A percentile compares a stretch with the other conserved stretches of the same genome.
Conservation (phyloP, 495 filamentous ascomycete species). For the Opeltia flavorubescens region DNA sequence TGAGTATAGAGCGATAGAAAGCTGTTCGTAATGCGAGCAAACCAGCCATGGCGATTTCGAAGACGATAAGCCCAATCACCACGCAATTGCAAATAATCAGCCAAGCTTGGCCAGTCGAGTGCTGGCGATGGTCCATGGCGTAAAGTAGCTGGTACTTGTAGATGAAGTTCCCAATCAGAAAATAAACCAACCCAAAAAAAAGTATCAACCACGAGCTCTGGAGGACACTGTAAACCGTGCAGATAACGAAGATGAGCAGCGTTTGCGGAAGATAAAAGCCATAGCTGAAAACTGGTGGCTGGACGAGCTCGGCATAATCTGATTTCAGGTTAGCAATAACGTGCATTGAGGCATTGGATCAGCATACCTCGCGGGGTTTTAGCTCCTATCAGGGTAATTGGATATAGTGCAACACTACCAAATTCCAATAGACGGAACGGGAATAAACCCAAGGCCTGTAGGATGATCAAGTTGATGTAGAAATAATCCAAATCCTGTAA, state of each 20-base stretch:
- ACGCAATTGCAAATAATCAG: constrained; percentile 86
- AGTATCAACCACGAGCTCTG: constrained; percentile 71
- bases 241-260: constrained; percentile 83
- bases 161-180: constrained; percentile 75
- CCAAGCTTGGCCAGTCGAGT: constrained; percentile 90
- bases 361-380: constrained; percentile 61
- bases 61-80: constrained; percentile 68
- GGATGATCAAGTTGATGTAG: constrained; percentile 88
- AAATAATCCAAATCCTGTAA: constrained; percentile 62
- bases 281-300: constrained; percentile 84
- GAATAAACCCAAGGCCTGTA: constrained; percentile 84
- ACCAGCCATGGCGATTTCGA: constrained; percentile 83
- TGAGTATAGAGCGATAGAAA: constrained; percentile 52
- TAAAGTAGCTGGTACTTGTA: constrained; percentile 98
- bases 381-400: constrained; percentile 60
- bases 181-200: constrained; percentile 74
- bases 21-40: constrained; percentile 62
- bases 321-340: neutral
- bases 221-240: constrained; percentile 84
- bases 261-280: constrained; percentile 91
- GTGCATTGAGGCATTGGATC: neutral
- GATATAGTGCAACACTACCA: constrained; percentile 73
- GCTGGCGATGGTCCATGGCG: constrained; percentile 94
- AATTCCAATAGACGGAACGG: constrained; percentile 87
- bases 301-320: constrained; percentile 73